A percentile compares a stretch with the other conserved stretches of the same genome.
Evolutionary conservation across 2,329 filamentous ascomycete species (phyloP).

Genomic region (Sclerotinia spermophila): DNA sequence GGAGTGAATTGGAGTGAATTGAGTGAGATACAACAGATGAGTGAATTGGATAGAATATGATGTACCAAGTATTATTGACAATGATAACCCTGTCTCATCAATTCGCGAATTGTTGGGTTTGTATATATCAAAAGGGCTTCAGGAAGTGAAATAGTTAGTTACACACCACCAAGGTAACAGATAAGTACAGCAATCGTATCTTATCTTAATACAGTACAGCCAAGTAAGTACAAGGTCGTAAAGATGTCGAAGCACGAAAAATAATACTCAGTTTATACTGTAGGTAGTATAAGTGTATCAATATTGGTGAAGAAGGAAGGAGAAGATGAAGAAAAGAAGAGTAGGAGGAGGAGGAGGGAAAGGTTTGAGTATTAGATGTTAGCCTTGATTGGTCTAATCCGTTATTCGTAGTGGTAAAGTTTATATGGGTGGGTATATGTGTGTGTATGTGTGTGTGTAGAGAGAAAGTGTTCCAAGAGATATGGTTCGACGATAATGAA

Average conservation of each 20-base stretch:
- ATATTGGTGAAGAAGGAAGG: background rate
- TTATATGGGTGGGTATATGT: too few relatives aligned
- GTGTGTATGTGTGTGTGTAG: background rate
- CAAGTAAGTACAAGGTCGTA: background rate
- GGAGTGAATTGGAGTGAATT: background rate
- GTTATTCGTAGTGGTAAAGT: background rate
- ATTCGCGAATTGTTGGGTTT: conserved; percentile 3
- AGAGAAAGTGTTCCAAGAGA: background rate
- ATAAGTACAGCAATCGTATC: background rate
- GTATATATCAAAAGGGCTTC: background rate
- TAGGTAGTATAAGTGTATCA: background rate
- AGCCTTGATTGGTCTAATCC: background rate
- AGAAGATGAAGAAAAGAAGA: background rate
- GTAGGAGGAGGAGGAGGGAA: background rate
- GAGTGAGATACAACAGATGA: too few relatives aligned
- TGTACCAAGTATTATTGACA: background rate
- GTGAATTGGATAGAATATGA: background rate
- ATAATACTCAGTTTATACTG: too few relatives aligned
- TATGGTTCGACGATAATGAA: background rate
- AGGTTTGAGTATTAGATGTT: background rate
- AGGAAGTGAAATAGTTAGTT: conserved; percentile 3
- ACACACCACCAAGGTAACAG: background rate
- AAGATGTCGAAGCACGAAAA: background rate
- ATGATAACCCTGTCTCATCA: background rate
- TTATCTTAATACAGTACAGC: background rate